Evolutionary conservation across 345 rosid genomes (phyloP).

Genomic region (Turnera subulata): DNA sequence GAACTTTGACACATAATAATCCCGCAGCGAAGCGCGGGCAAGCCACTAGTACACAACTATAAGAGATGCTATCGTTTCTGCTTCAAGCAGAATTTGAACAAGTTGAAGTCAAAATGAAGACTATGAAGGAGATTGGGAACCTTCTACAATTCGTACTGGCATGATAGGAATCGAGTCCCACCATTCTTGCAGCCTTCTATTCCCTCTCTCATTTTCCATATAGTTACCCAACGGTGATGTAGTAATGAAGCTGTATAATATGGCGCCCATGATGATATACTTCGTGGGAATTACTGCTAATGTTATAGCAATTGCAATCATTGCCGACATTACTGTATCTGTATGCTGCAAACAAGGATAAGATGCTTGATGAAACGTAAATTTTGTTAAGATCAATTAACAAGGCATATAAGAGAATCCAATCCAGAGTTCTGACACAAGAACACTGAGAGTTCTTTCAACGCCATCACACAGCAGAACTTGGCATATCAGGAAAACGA

Average conservation of each 20-base stretch:
- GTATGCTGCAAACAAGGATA: slow-evolving; percentile 54
- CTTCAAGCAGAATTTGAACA: too few species aligned
- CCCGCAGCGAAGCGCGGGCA: too few species aligned
- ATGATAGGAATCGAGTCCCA: slow-evolving; percentile 84
- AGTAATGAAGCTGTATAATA: slow-evolving; percentile 31
- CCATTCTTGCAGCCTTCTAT: slow-evolving; percentile 75
- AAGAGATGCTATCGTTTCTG: too few species aligned
- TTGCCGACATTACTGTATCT: slow-evolving; percentile 40
- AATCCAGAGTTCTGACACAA: too few species aligned
- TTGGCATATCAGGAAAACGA: too few species aligned
- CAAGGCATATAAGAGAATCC: too few species aligned
- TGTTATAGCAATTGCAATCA: slow-evolving; percentile 41
- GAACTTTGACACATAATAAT: too few species aligned
- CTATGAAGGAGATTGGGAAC: slow-evolving; percentile 6
- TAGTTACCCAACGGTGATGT: slow-evolving; percentile 48
- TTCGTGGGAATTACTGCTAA: slow-evolving; percentile 58
- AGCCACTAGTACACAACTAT: too few species aligned
- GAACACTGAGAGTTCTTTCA: too few species aligned
- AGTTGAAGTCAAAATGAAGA: too few species aligned
- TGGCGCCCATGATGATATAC: slow-evolving; percentile 38
- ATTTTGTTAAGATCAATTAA: background rate
- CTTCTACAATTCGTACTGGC: slow-evolving; percentile 48
- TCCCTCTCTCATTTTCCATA: slow-evolving; percentile 43
- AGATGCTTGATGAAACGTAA: background rate
- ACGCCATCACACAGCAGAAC: too few species aligned